Base-by-base conservation (phyloP, 2,329 filamentous ascomycete species). In the Pseudocercospora vitis region DNA sequence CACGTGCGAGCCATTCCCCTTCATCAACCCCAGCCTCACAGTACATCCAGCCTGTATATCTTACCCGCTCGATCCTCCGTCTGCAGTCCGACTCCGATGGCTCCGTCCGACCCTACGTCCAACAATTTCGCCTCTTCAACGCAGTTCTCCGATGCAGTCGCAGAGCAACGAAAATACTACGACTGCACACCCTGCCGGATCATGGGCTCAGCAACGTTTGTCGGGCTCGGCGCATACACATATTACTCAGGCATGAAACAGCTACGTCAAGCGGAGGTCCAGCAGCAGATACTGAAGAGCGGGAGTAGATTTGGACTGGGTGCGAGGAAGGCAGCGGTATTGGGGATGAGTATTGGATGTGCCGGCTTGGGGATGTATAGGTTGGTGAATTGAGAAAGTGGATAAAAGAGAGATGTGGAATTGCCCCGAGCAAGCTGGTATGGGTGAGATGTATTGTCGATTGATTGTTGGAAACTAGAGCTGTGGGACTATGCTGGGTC, bases 171-270 rank as follows among this genome's bases (percentile, higher is more conserved):
- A 14, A 56, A 57, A 50, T 55, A 68, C 44, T 67, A 64, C 57
- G 68, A 70, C 60, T 70, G 68, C 53, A 52, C 64, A 3, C 62
- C 65, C 7, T 70, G 67, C 53, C 53, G 64, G 49, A 39, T 69
- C 2, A 69, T 69, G 67, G 68, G 68, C 42, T 73, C 68, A 44
- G 69, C 68, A 39, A 75, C 70, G 0, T 78, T 78, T 63, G 65
- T 74, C 32, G 74, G 74, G 26, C 71, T 78, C 44, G 76, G 76
- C 50, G 68, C 71, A 19, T 78, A 75, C 65, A 74, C 71, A 4
- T 77, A 76, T 63, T 61, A 71, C 29, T 75, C 74, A 2, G 76
- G 76, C 4, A 74, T 74, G 63, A 65, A 68, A 12, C 75, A 78
- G 50, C 67, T 78, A 19, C 65, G 64, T 8, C 62, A 73, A 35